phyloP scores from a whole-genome alignment of 257 asterid genomes.

The Coffea canephora region DNA sequence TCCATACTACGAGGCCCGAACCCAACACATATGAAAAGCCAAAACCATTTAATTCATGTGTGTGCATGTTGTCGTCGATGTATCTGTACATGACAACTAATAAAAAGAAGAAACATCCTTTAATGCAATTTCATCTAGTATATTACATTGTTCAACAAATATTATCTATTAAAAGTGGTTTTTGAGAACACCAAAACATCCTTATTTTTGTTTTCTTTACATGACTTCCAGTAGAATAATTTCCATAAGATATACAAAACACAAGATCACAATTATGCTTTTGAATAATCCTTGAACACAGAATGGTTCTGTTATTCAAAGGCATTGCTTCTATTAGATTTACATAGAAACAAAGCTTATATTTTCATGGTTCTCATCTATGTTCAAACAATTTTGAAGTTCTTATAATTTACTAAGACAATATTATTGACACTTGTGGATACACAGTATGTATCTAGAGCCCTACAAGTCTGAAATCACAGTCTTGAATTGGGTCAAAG shows the following conservation, averaged over 20 bases:
- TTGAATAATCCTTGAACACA: not conserved
- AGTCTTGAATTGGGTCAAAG: too few relatives aligned
- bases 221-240: not conserved
- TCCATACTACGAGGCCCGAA: not conserved
- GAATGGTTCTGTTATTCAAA: too few relatives aligned
- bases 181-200: not conserved
- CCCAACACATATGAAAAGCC: not conserved
- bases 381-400: not conserved
- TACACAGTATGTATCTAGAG: too few relatives aligned
- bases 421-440: not conserved
- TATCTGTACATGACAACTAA: not conserved
- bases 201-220: not conserved
- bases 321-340: not conserved
- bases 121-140: not conserved
- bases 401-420: too few relatives aligned
- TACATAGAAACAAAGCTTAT: not conserved
- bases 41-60: not conserved
- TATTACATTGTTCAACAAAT: not conserved
- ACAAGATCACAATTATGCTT: not conserved
- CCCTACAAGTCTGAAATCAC: too few relatives aligned
- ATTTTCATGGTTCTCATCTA: not conserved
- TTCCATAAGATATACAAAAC: not conserved
- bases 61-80: not conserved
- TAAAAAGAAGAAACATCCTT: not conserved
- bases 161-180: not conserved